Percentiles rank a stretch among this genome's conserved stretches.
These are phyloP conservation scores for Ogataea corticis DNA, from an alignment of 805 yeast genomes.

Conservation along the genomic window DNA sequence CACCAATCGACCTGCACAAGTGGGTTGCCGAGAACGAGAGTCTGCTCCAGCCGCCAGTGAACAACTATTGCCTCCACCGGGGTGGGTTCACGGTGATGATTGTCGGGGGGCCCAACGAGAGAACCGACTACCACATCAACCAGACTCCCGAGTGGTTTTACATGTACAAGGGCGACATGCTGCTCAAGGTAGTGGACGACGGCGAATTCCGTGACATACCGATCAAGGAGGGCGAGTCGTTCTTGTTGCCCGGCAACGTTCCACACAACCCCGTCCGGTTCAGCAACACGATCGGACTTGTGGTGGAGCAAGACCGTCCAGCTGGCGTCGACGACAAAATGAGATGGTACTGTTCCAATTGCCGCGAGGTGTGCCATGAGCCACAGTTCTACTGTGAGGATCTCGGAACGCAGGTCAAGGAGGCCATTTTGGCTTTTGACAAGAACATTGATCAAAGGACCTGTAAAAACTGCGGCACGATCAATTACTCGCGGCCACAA, in stretches of 20 bases:
- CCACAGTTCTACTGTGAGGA: constrained; percentile 72
- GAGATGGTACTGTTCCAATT: constrained; percentile 84
- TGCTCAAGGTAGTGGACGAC: constrained; percentile 76
- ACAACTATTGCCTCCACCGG: constrained; percentile 83
- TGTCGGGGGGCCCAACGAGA: constrained; percentile 93
- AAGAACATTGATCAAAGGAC: constrained; percentile 62
- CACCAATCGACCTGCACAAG: constrained; percentile 72
- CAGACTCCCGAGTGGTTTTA: constrained; percentile 94
- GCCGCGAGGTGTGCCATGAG: constrained; percentile 67
- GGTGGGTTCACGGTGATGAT: constrained; percentile 95
- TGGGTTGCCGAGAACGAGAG: constrained; percentile 81
- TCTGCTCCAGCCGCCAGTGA: constrained; percentile 86
- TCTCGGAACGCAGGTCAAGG: constrained; percentile 88
- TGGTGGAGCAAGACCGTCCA: constrained; percentile 91
- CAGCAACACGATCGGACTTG: constrained; percentile 84
- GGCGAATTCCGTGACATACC: constrained; percentile 73
- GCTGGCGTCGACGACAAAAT: constrained; percentile 65
- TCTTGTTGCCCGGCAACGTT: constrained; percentile 75
- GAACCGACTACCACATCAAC: constrained; percentile 91
- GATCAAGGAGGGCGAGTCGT: constrained; percentile 86
- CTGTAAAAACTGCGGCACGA: constrained; percentile 72
- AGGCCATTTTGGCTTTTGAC: constrained; percentile 73
- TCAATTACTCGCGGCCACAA: constrained; percentile 67
- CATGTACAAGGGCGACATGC: constrained; percentile 85
- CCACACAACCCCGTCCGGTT: constrained; percentile 92